Evolutionary conservation across 23 red algal genomes (phyloP), one percentile per base, ranked within the genome.

Genomic region (Cyanidium caldarium): DNA sequence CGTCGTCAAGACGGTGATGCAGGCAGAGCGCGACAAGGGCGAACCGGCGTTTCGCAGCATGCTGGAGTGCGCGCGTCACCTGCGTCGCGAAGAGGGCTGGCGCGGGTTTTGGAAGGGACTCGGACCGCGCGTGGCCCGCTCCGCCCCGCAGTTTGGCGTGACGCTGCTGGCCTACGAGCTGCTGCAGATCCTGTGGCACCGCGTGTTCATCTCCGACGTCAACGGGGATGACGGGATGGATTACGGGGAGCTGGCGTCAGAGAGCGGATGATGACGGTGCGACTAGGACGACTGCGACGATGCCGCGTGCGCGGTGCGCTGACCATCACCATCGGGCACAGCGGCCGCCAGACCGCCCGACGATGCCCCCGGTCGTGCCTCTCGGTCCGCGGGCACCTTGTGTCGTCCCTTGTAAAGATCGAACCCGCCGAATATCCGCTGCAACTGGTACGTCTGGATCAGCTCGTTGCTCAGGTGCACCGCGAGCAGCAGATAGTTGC

Each of bases 391-490:
- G n/a, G n/a, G n/a, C n/a, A n/a, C n/a, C n/a, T n/a, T n/a, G 51
- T 61, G 21, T 28, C 21, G 19, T 12, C 51, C 51, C 7, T 16
- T 28, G 23, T 61, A 61, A 42, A 75, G 76, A 67, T 95, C 90
- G 1, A 77, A 57, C 5, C 90, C 90, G 0, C 90, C 90, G 38
- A 87, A 75, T 45, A 76, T 68, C 12, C 90, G 73, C 58, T 95
- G 90, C 61, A 95, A 26, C 78, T 95, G 90, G 68, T 95, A 95
- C 14, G 72, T 51, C 58, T 95, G 90, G 2, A 85, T 82, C 33
- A 76, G 76, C 73, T 95, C 90, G 68, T 95, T 95, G 33, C 75
- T 82, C 14, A 44, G 65, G 67, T 95, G 90, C 45, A 82, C 86
- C 23, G 69, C 76, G 68, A 95, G 87, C 44, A 95, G 72, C 38